Evolutionary conservation across 2,329 filamentous ascomycete species (phyloP).

Genomic region (Canariomyces notabilis): DNA sequence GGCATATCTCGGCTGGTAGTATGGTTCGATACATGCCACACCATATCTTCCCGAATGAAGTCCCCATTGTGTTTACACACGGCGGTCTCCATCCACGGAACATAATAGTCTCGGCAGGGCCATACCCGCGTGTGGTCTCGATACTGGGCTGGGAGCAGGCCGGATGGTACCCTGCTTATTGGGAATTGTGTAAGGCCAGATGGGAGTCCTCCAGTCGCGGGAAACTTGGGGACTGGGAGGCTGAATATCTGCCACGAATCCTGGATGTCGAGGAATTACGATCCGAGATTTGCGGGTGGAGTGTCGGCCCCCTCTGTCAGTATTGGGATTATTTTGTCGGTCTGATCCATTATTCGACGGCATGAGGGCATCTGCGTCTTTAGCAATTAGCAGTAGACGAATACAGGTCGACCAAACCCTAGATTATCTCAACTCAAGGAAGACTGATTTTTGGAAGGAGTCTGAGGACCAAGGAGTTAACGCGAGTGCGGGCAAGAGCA

Average conservation of each 20-base stretch:
- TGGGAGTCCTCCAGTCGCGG: conserved; percentile 11
- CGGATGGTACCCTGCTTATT: conserved; percentile 22
- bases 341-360: conserved; percentile 4
- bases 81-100: conserved; percentile 17
- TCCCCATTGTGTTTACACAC: conserved; percentile 19
- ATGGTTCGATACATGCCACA: conserved; percentile 15
- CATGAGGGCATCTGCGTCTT: too few relatives aligned
- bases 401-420: too few relatives aligned
- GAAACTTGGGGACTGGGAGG: conserved; percentile 11
- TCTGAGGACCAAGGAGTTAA: too few relatives aligned
- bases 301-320: conserved; percentile 12
- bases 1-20: too few relatives aligned
- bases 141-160: conserved; percentile 22
- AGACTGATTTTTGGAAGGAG: too few relatives aligned
- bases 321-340: conserved; percentile 22
- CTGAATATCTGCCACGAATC: conserved; percentile 14
- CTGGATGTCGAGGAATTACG: conserved; percentile 11
- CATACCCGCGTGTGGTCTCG: conserved; percentile 10
- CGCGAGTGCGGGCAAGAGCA: too few relatives aligned
- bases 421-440: too few relatives aligned
- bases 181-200: conserved; percentile 21
- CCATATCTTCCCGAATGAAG: conserved; percentile 14
- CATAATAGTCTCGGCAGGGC: conserved; percentile 16
- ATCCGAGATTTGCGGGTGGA: conserved; percentile 6
- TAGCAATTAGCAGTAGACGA: too few relatives aligned